Base-by-base conservation (phyloP, 352 stramenopile species). In the Globisporangium acanthophoron region DNA sequence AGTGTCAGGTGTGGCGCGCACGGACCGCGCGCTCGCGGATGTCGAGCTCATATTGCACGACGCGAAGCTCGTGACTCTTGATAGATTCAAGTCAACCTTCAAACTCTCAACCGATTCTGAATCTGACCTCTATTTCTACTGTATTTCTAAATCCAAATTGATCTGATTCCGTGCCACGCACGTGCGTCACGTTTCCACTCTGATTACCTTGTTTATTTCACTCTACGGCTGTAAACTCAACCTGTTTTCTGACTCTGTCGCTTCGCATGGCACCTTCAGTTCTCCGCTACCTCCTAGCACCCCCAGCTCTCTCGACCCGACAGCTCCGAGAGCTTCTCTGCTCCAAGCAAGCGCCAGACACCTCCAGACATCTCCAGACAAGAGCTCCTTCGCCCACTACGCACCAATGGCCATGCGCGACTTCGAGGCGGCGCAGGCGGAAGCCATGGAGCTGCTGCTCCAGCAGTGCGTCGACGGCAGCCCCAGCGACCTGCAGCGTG, bases 401-500 rank as follows among this genome's bases (percentile, higher is more conserved):
- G 31, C 37, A 18, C 8, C 33, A n/a, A 62, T 58, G 50, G n/a
- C 57, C 15, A 47, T 57, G 47, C 54, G 54, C 52, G 69, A 79
- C 66, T 75, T 79, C 49, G 76, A 83, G 58, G 63, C 66, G 16
- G 72, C 72, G 31, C 76, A 87, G 67, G 55, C 60, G 2, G 64
- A 87, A 35, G 72, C 74, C 39, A 82, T 87, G 74, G 74, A 87
- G 61, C 46, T 80, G 35, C 52, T 87, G 24, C 64, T 84, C 39
- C 76, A 83, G 63, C 76, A 87, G 70, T 84, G 74, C 49, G 64
- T 73, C 1, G 51, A 56, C 27, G 47, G 35, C 9, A 45, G 58
- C 11, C 56, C 60, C 5, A 56, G 60, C 18, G 35, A 60, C 21
- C 12, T 54, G 18, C 51, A 56, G 40, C 44, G 58, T 59, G 18